Evolutionary conservation across 2,329 filamentous ascomycete genomes (phyloP).

Genomic region (Akanthomyces dipterigenus): DNA sequence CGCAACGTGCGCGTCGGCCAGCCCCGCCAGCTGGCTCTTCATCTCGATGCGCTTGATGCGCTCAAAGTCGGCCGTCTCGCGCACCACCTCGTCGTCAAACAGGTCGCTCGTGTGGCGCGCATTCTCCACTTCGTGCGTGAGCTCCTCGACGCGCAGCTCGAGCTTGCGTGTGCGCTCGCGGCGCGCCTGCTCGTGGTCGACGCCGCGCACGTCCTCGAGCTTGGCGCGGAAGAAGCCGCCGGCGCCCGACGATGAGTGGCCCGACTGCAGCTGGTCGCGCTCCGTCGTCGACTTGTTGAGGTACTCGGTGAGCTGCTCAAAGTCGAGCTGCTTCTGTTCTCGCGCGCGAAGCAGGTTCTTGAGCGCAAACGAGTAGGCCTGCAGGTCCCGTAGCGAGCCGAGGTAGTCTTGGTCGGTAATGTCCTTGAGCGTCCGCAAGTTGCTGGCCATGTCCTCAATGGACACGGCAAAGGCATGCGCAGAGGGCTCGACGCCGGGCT

Average conservation of each 20-base stretch:
- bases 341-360: slow-evolving; percentile 85
- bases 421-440: slow-evolving; percentile 76
- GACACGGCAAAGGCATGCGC: slow-evolving; percentile 82
- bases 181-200: slow-evolving; percentile 89
- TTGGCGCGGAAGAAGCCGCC: slow-evolving; percentile 86
- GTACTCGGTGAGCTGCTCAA: slow-evolving; percentile 92
- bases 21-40: slow-evolving; percentile 71
- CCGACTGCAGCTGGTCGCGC: slow-evolving; percentile 67
- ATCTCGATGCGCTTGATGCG: slow-evolving; percentile 94
- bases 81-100: slow-evolving; percentile 93
- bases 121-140: slow-evolving; percentile 81
- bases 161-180: slow-evolving; percentile 83
- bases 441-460: slow-evolving; percentile 74
- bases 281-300: slow-evolving; percentile 85
- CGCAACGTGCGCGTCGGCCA: slow-evolving; percentile 78
- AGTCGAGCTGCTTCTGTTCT: slow-evolving; percentile 97
- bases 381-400: slow-evolving; percentile 88
- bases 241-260: slow-evolving; percentile 61
- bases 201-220: slow-evolving; percentile 91
- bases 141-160: slow-evolving; percentile 85
- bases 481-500: slow-evolving; percentile 76
- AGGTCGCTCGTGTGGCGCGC: slow-evolving; percentile 82
- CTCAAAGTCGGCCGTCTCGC: slow-evolving; percentile 90
- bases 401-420: slow-evolving; percentile 95
- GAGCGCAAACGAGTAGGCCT: slow-evolving; percentile 81